A percentile compares a stretch with the other conserved stretches of the same genome.
These are phyloP conservation scores for Boletus edulis DNA, from an alignment of 768 basidiomycete genomes.

Conservation along the genomic window DNA sequence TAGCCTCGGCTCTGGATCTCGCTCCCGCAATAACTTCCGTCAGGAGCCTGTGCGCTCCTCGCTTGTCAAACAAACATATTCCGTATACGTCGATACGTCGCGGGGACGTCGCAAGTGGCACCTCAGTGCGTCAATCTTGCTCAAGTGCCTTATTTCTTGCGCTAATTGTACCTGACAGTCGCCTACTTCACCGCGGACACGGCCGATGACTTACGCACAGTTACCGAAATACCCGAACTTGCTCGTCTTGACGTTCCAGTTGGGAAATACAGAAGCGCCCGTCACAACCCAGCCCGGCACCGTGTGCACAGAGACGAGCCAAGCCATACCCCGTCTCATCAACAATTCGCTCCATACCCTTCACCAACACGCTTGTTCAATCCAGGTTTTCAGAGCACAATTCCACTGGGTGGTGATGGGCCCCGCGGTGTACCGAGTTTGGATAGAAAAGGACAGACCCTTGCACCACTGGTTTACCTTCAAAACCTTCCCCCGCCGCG, in stretches of 20 bases:
- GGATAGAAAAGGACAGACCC: constrained; percentile 28
- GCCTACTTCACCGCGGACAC: constrained; percentile 75
- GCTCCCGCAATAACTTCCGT: constrained; percentile 21
- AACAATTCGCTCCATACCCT: constrained; percentile 33
- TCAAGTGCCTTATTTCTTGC: not conserved
- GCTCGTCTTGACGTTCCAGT: constrained; percentile 52
- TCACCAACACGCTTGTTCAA: constrained; percentile 23
- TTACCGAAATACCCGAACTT: constrained; percentile 59
- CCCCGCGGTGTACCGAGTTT: not conserved
- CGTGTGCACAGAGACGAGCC: constrained; percentile 29
- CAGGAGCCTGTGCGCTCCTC: constrained; percentile 41
- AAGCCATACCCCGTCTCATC: constrained; percentile 12
- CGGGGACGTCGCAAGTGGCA: constrained; percentile 79
- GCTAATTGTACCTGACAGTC: constrained; percentile 40
- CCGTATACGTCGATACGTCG: constrained; percentile 66
- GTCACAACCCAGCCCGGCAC: constrained; percentile 48
- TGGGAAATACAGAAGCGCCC: constrained; percentile 65
- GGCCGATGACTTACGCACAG: constrained; percentile 50
- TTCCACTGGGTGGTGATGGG: not conserved
- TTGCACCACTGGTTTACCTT: constrained; percentile 66
- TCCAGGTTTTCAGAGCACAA: constrained; percentile 1
- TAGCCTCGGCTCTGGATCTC: constrained; percentile 32
- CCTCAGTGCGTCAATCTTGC: constrained; percentile 51
- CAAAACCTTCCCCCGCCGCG: constrained; percentile 56
- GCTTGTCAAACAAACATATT: constrained; percentile 79